Conservation (phyloP, 2,329 filamentous ascomycete genomes). For the Oidium heveae region DNA sequence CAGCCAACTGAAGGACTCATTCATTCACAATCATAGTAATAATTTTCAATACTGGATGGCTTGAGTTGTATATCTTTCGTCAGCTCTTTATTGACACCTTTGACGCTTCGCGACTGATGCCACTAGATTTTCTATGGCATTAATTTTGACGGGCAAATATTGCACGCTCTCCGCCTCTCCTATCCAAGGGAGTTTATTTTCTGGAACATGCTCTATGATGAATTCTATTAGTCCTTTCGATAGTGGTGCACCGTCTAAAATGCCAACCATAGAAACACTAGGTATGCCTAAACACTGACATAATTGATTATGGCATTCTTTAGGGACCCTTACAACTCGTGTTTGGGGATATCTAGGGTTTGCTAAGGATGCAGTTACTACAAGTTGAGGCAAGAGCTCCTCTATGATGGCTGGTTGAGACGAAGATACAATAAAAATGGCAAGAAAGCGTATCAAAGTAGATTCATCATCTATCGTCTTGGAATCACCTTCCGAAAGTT, state of each 20-base stretch:
- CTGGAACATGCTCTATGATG: constrained; percentile 24
- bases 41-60: no score
- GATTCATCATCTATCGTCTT: neutral
- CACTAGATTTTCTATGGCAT: constrained; percentile 17
- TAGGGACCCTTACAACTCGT: constrained; percentile 36
- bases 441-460: constrained; percentile 12
- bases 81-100: neutral
- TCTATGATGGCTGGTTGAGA: constrained; percentile 32
- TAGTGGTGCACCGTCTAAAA: constrained; percentile 29
- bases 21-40: no score
- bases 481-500: neutral
- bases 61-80: no score
- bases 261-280: constrained; percentile 36
- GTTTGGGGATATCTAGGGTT: constrained; percentile 18
- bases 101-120: constrained; percentile 3
- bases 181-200: constrained; percentile 31
- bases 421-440: constrained; percentile 32
- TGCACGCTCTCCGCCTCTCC: constrained; percentile 16
- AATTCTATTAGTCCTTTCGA: constrained; percentile 30
- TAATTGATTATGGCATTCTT: constrained; percentile 29
- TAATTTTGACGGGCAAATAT: constrained; percentile 23
- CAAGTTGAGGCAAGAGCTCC: constrained; percentile 31
- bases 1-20: no score
- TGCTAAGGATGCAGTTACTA: constrained; percentile 23
- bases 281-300: constrained; percentile 32